Evolutionary conservation across 306 rosid species (phyloP).

Genomic region (Oemleria cerasiformis): DNA sequence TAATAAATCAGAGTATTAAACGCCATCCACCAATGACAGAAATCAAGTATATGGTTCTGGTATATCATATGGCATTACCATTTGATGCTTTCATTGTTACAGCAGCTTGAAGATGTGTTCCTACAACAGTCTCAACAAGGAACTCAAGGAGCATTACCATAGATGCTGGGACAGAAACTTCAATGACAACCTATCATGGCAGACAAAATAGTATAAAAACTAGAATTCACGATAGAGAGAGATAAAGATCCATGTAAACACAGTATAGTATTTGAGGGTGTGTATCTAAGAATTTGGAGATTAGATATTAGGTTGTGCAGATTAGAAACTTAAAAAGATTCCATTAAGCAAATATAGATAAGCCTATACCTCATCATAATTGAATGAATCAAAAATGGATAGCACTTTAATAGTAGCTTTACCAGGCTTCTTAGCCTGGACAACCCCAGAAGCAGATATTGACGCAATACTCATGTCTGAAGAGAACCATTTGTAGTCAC

Average conservation of each 20-base stretch:
- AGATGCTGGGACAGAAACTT: conserved; percentile 73
- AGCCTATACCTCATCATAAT: conserved; percentile 74
- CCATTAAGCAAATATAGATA: neutral
- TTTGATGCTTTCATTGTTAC: conserved; percentile 83
- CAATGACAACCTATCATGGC: conserved; percentile 62
- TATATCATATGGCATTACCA: conserved; percentile 42
- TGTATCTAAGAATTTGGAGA: neutral
- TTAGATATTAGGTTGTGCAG: neutral
- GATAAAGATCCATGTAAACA: neutral
- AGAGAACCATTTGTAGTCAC: conserved; percentile 84
- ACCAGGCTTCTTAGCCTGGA: conserved; percentile 88
- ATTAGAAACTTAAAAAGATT: neutral
- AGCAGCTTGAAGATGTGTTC: conserved; percentile 80
- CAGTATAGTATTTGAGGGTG: conserved; percentile 1
- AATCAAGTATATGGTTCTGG: conserved; percentile 18
- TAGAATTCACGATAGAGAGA: neutral
- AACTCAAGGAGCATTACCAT: conserved; percentile 73
- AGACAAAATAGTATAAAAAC: conserved; percentile 13
- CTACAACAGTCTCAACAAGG: conserved; percentile 89
- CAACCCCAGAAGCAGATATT: conserved; percentile 73
- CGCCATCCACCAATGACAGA: conserved; percentile 19
- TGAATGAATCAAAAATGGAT: conserved; percentile 65
- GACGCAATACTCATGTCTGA: conserved; percentile 62
- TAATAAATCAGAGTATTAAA: conserved; percentile 30
- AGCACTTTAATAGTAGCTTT: conserved; percentile 78